Evolutionary conservation across 164 flowering plant species (phyloP), one percentile per base, ranked within the genome.

Genomic region (Annona squamosa): DNA sequence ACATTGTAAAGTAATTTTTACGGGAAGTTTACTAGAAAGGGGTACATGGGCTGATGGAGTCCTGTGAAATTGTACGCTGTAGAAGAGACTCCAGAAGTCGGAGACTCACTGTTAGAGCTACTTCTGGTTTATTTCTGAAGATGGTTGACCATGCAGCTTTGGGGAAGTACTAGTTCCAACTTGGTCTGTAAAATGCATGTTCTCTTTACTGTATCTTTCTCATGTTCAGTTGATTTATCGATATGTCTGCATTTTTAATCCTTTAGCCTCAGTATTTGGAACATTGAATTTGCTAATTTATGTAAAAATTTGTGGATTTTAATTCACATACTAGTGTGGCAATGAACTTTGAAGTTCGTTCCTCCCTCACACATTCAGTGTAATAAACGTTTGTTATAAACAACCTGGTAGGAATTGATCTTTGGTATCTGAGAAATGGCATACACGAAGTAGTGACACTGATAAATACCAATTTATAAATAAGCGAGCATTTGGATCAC

Each of bases 1-100:
- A 42, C 68, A 64, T 48, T 96, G 99, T 80, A 89, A 82, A 79
- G 95, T 96, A 48, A 89, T 86, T 64, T 96, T 84, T 69, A 62
- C 69, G 7, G 95, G 97, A 63, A 87, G 89, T 72, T 82, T 89
- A 73, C 63, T 76, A 0, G 94, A 86, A 78, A 85, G 88, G 12
- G 89, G 87, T 77, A 71, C 82, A 12, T 70, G 37, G 13, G 47
- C 43, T 3, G 1, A 52, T 52, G 57, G 57, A 5, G 6, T 48
- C 12, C 57, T 48, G 6, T 48, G 12, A 48, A 48, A 48, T 12
- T 12, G 12, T 48, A 48, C 13, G 4, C 57, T 5, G 12, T 48
- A 1, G 37, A 48, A 12, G 57, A 48, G 13, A 7, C 12, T 48
- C 10, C 57, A 12, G 57, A 7, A 48, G 57, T 48, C 57, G 12